phyloP scores from a whole-genome alignment of 164 flowering plant species.

The Protea cynaroides region DNA sequence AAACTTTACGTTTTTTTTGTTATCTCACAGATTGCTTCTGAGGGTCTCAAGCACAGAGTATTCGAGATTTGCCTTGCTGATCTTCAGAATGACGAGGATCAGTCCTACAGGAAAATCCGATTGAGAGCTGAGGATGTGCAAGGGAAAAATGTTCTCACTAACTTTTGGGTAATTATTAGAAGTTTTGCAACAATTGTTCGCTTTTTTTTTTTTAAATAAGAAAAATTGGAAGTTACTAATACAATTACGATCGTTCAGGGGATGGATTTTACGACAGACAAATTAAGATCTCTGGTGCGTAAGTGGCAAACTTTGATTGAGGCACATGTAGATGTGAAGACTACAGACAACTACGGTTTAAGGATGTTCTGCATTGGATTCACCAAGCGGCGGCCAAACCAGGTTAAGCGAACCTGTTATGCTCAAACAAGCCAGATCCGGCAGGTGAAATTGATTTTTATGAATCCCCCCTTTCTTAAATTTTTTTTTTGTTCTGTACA shows the following conservation, averaged over 20 bases:
- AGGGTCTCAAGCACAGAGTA: constrained; percentile 36
- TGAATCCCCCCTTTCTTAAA: neutral
- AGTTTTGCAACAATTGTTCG: neutral
- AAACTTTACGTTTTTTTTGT: neutral
- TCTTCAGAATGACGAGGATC: constrained; percentile 36
- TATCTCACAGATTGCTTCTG: constrained; percentile 32
- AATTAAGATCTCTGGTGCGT: constrained; percentile 33
- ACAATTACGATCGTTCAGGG: constrained; percentile 15
- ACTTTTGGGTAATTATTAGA: constrained; percentile 26
- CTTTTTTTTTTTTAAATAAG: neutral
- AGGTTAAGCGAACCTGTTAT: constrained; percentile 34
- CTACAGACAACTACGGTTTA: constrained; percentile 28
- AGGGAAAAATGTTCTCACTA: constrained; percentile 36
- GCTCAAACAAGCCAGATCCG: constrained; percentile 36
- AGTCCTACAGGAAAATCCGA: constrained; percentile 32
- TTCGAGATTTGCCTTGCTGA: constrained; percentile 33
- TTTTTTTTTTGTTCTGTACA: no score
- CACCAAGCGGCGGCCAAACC: constrained; percentile 37
- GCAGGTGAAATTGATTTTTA: constrained; percentile 18
- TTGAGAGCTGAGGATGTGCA: constrained; percentile 35
- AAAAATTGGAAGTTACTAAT: neutral
- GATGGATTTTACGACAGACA: constrained; percentile 38
- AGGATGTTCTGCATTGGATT: constrained; percentile 36
- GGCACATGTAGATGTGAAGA: constrained; percentile 38
- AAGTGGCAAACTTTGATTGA: constrained; percentile 46